Evolutionary conservation across 768 basidiomycete species (phyloP).

Genomic region (Russula earlei): DNA sequence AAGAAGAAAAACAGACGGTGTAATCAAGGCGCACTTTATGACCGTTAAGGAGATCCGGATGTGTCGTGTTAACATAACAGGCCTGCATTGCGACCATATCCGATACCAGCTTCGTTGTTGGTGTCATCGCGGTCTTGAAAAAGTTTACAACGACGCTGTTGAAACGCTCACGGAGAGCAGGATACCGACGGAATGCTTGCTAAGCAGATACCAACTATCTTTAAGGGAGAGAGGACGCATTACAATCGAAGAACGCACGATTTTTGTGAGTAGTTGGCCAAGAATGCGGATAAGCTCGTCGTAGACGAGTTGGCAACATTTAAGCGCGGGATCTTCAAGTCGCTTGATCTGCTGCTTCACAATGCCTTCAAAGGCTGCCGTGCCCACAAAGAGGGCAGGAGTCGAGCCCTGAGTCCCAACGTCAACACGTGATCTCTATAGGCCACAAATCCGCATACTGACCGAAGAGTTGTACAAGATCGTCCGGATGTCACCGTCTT

Average conservation of each 20-base stretch:
- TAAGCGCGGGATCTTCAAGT: constrained; percentile 85
- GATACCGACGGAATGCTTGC: constrained; percentile 95
- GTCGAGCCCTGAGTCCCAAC: constrained; percentile 68
- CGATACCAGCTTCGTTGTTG: constrained; percentile 88
- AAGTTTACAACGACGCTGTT: constrained; percentile 94
- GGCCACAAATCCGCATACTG: constrained; percentile 26
- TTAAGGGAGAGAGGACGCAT: neutral
- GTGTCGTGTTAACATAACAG: constrained; percentile 98
- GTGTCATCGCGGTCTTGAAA: constrained; percentile 89
- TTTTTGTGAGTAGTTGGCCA: constrained; percentile 80
- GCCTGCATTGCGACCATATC: constrained; percentile 99
- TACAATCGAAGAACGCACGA: constrained; percentile 42
- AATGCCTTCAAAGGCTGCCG: constrained; percentile 95
- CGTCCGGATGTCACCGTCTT: constrained; percentile 94
- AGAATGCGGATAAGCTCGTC: constrained; percentile 97
- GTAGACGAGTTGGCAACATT: constrained; percentile 93
- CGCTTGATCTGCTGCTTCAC: constrained; percentile 99
- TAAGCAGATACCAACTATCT: constrained; percentile 26
- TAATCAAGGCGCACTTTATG: constrained; percentile 51
- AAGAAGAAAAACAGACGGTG: neutral
- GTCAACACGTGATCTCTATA: neutral
- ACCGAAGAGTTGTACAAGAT: constrained; percentile 97
- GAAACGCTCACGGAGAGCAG: constrained; percentile 93
- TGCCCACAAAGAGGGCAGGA: constrained; percentile 92
- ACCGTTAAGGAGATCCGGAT: constrained; percentile 96